Evolutionary conservation across 2,329 filamentous ascomycete species (phyloP).

Genomic region (Calonectria honghensis): DNA sequence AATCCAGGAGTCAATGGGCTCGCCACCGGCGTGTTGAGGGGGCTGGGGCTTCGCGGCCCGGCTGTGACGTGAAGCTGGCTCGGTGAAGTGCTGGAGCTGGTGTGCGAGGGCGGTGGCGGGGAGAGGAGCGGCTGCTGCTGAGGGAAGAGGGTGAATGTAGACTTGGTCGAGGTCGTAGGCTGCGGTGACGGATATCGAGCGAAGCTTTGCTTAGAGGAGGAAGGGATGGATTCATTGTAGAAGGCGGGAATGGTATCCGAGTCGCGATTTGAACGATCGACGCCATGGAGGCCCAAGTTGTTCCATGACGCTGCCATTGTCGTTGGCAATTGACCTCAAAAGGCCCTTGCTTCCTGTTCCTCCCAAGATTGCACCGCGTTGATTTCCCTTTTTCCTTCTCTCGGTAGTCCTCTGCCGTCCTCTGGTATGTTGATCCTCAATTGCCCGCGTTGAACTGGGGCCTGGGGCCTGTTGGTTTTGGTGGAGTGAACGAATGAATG

Average conservation of each 20-base stretch:
- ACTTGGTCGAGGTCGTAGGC: conserved; percentile 47
- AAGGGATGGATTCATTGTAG: conserved; percentile 46
- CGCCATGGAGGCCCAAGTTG: conserved; percentile 40
- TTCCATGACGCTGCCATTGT: conserved; percentile 43
- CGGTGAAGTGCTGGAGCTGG: conserved; percentile 33
- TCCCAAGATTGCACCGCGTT: neutral
- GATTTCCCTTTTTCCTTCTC: neutral
- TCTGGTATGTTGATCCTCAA: neutral
- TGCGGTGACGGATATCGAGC: conserved; percentile 48
- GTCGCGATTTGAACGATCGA: conserved; percentile 35
- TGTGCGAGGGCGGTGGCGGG: neutral
- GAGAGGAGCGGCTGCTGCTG: conserved; percentile 25
- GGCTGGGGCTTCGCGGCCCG: conserved; percentile 48
- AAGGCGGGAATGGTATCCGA: conserved; percentile 31
- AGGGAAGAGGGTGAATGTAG: conserved; percentile 43
- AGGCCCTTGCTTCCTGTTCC: neutral
- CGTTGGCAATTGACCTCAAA: neutral
- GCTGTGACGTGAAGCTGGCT: conserved; percentile 42
- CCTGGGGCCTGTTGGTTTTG: neutral
- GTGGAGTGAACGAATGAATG: conserved; percentile 9
- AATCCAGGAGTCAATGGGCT: conserved; percentile 51
- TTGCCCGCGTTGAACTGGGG: neutral
- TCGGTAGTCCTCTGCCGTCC: neutral
- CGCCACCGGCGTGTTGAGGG: conserved; percentile 41
- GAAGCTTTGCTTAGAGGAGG: conserved; percentile 48